These are phyloP conservation scores for Marasmius oreades DNA, from an alignment of 1,284 basidiomycete genomes.

Conservation along the genomic window DNA sequence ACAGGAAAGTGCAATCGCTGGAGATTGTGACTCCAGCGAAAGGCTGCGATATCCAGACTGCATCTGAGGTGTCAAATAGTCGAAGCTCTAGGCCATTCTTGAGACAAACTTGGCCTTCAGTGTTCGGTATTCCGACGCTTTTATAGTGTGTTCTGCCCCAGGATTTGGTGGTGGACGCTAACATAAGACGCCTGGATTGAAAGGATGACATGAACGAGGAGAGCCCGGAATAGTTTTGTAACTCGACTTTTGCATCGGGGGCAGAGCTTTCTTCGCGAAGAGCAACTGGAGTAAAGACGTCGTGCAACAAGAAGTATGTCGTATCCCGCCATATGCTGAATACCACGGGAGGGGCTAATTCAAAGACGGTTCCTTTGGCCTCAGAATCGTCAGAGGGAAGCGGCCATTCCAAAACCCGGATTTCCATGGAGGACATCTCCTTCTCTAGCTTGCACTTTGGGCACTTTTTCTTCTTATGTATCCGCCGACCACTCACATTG, in stretches of 20 bases:
- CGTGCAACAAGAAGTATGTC: slow-evolving; percentile 35
- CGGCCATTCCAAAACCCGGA: slow-evolving; percentile 47
- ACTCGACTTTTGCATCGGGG: neutral
- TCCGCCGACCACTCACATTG: neutral
- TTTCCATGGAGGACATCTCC: slow-evolving; percentile 23
- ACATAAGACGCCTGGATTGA: slow-evolving; percentile 24
- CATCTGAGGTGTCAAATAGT: slow-evolving; percentile 20
- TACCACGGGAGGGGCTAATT: slow-evolving; percentile 35
- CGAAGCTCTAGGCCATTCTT: slow-evolving; percentile 31
- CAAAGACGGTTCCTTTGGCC: slow-evolving; percentile 38
- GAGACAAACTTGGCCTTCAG: slow-evolving; percentile 24
- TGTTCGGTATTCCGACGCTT: slow-evolving; percentile 22
- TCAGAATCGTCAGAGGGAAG: slow-evolving; percentile 28
- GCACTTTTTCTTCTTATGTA: slow-evolving; percentile 16
- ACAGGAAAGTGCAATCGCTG: slow-evolving; percentile 19
- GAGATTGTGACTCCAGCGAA: slow-evolving; percentile 12
- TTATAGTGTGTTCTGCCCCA: slow-evolving; percentile 36
- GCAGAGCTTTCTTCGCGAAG: slow-evolving; percentile 5
- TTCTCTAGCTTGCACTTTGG: slow-evolving; percentile 29
- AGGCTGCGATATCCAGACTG: slow-evolving; percentile 12
- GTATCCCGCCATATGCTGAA: slow-evolving; percentile 42
- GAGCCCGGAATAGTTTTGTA: slow-evolving; percentile 5
- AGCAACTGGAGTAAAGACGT: slow-evolving; percentile 23
- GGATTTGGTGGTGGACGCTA: slow-evolving; percentile 39
- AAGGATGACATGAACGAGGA: too few relatives aligned